Evolutionary conservation across 371 early-diverging fungal species (phyloP), one percentile per base, ranked within the genome.

Genomic region (Mucor velutinosus): DNA sequence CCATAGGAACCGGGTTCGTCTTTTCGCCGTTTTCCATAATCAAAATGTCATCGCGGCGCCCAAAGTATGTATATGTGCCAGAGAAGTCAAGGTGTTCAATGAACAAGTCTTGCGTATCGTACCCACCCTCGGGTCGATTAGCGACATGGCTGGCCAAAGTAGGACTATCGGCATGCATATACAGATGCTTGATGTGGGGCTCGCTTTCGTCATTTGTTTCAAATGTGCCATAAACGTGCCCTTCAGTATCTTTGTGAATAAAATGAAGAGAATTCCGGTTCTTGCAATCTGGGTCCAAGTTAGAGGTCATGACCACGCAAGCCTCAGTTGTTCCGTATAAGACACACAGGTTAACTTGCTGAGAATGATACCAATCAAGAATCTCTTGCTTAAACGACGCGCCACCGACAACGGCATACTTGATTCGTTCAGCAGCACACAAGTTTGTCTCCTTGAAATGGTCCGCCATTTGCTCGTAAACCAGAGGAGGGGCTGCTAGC

Each of bases 21-120:
- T 82, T 82, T 65, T 82, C 80, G 14, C 80, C 83, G 39, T 80
- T 82, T 47, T 73, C 64, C 78, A 79, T 76, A 21, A 75, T 58
- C n/a, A 80, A 39, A 0, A 69, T 75, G 61, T 82, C 78, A 56
- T 79, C 82, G 3, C 66, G 65, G 11, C 82, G 70, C 7, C 82
- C 76, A 4, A 62, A 11, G 25, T 75, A 70, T 10, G 1, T 43
- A 29, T 70, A 79, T 6, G 61, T 71, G 1, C 68, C 73, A 11
- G 71, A 43, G n/a, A 23, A 47, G 0, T 47, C 37, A 12, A 66
- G 41, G 4, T 64, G 64, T 27, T 68, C 65, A 15, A 6, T 60
- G 39, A 77, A 77, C 2, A 81, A 12, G 29, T 81, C 82, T 1
- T 73, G 74, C 4, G 77, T 79, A 7, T 67, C 70, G 60, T 69